A percentile compares a stretch with the other conserved stretches of the same genome.
phyloP scores from a whole-genome alignment of 2,329 filamentous ascomycete species.

The Trichophyton benhamiae region DNA sequence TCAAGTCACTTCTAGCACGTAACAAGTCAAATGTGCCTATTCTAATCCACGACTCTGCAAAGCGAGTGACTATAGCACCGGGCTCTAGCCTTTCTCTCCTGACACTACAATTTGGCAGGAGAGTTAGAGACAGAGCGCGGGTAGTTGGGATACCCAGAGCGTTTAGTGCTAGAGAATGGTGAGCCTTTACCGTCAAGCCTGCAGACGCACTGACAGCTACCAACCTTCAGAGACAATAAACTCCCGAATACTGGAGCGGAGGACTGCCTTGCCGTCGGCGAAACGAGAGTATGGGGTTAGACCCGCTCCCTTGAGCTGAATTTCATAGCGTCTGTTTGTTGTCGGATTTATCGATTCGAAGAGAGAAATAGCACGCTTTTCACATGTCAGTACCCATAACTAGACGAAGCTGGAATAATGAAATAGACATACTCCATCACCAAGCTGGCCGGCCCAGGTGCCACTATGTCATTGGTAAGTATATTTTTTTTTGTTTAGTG shows the following conservation, averaged over 20 bases:
- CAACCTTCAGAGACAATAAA: conserved; percentile 77
- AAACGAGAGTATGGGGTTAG: conserved; percentile 91
- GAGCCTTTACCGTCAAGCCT: neutral
- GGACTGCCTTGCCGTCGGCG: conserved; percentile 86
- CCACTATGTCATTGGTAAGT: conserved; percentile 39
- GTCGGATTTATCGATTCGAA: conserved; percentile 74
- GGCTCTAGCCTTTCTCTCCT: conserved; percentile 71
- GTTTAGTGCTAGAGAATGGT: conserved; percentile 44
- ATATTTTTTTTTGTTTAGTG: conserved; percentile 17
- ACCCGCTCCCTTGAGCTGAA: conserved; percentile 91
- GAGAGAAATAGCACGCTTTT: conserved; percentile 67
- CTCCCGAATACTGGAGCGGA: conserved; percentile 85
- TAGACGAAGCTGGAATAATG: neutral
- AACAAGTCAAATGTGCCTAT: conserved; percentile 96
- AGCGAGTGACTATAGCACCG: conserved; percentile 82
- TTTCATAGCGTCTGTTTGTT: conserved; percentile 65
- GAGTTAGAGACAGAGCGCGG: conserved; percentile 67
- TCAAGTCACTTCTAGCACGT: conserved; percentile 65
- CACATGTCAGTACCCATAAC: neutral
- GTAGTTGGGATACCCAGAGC: conserved; percentile 78
- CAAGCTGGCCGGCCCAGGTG: conserved; percentile 88
- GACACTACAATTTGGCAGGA: conserved; percentile 61
- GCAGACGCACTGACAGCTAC: neutral
- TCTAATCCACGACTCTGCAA: conserved; percentile 81
- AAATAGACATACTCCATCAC: conserved; percentile 52